Percentiles rank a stretch among this genome's conserved stretches.
phyloP scores from a whole-genome alignment of 179 eudicot species.

The Carnegiea gigantea region DNA sequence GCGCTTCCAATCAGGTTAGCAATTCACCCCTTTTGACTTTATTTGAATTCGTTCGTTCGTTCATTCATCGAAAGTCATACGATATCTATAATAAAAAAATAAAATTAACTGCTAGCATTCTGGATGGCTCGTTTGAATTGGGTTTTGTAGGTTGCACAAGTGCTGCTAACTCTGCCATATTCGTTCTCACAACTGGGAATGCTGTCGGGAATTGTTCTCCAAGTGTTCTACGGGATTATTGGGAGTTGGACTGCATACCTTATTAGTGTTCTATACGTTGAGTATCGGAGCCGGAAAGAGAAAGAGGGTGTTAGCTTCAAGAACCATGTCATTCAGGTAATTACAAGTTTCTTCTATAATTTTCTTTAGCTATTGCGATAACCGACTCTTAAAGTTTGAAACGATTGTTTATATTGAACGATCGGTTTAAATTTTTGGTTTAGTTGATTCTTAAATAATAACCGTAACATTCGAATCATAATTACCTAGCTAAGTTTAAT shows the following conservation, averaged over 20 bases:
- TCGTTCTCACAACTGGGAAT: constrained; percentile 51
- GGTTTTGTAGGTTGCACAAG: constrained; percentile 44
- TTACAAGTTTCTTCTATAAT: too few species aligned
- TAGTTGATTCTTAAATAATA: too few species aligned
- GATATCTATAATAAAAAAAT: background rate
- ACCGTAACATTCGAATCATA: too few species aligned
- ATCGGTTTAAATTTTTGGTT: too few species aligned
- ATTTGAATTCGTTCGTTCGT: background rate
- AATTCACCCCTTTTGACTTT: background rate
- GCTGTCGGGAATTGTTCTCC: constrained; percentile 43
- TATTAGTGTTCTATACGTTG: constrained; percentile 47
- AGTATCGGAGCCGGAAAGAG: constrained; percentile 42
- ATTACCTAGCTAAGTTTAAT: too few species aligned
- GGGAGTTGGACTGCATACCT: constrained; percentile 55
- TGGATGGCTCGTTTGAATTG: background rate
- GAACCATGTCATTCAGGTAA: constrained; percentile 54
- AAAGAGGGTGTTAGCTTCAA: constrained; percentile 52
- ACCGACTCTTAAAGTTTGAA: too few species aligned
- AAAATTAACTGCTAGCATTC: too few species aligned
- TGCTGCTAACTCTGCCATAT: constrained; percentile 47
- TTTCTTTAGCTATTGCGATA: too few species aligned
- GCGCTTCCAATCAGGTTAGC: constrained; percentile 47
- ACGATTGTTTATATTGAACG: too few species aligned
- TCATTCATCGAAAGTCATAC: too few species aligned
- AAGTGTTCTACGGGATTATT: constrained; percentile 45